These are phyloP conservation scores for Protostelium mycophagum DNA, from an alignment of 78 protist species.

Conservation along the genomic window DNA sequence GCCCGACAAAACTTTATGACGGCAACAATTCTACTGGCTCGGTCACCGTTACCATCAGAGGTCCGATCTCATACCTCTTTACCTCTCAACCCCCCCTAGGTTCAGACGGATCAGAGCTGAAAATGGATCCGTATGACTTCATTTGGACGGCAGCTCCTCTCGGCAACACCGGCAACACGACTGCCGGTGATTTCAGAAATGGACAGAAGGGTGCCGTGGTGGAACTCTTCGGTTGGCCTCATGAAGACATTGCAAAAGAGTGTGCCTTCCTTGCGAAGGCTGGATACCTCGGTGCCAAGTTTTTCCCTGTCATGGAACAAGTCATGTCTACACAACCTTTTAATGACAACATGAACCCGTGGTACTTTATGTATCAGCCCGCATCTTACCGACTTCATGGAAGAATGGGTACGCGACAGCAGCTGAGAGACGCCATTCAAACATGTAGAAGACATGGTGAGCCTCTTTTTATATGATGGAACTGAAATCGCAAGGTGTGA, in stretches of 20 bases:
- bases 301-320: constrained; percentile 59
- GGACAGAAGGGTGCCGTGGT: constrained; percentile 75
- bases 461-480: background rate
- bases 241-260: constrained; percentile 51
- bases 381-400: constrained; percentile 55
- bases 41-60: background rate
- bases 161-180: background rate
- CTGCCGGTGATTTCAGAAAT: constrained; percentile 39
- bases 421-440: constrained; percentile 9
- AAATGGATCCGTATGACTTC: constrained; percentile 16
- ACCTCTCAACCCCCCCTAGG: background rate
- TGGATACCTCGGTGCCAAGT: constrained; percentile 64
- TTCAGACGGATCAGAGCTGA: constrained; percentile 13
- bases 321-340: constrained; percentile 50
- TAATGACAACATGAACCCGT: constrained; percentile 47
- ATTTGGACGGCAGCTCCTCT: constrained; percentile 5
- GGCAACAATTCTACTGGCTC: background rate
- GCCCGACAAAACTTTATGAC: background rate
- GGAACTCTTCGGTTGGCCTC: constrained; percentile 76
- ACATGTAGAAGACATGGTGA: background rate
- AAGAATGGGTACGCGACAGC: constrained; percentile 42
- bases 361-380: constrained; percentile 70
- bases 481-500: constrained; percentile 31
- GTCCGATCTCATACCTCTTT: background rate
- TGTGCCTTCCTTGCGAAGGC: constrained; percentile 42